phyloP scores from a whole-genome alignment of 1,139 yeast species.

The Protomyces inundatus region DNA sequence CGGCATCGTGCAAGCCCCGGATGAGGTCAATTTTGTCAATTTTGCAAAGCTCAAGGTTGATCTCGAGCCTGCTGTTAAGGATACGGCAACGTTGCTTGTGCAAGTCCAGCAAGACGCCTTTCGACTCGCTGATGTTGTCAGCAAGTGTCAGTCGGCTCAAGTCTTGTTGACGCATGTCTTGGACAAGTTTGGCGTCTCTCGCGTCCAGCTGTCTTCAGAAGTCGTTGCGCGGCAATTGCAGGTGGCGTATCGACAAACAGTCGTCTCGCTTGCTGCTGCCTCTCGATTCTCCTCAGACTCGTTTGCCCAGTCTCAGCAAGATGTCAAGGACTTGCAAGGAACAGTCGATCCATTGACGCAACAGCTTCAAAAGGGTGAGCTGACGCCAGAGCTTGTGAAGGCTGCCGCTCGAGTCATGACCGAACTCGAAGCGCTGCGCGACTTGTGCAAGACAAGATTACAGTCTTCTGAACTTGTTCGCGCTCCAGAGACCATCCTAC shows the following conservation, averaged over 20 bases:
- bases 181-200: neutral
- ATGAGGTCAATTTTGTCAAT: neutral
- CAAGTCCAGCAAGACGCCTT: neutral
- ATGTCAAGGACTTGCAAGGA: too few species aligned
- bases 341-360: too few species aligned
- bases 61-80: conserved; percentile 19
- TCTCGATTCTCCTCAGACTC: too few species aligned
- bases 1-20: neutral
- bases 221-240: neutral
- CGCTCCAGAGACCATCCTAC: neutral
- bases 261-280: too few species aligned
- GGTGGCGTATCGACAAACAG: too few species aligned
- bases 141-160: neutral
- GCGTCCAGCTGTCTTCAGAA: neutral
- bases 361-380: too few species aligned
- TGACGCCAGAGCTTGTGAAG: too few species aligned
- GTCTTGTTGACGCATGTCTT: neutral
- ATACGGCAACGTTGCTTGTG: neutral
- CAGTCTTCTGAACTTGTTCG: too few species aligned
- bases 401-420: too few species aligned
- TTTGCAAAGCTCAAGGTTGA: neutral
- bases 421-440: too few species aligned
- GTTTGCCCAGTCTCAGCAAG: too few species aligned
- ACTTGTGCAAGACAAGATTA: too few species aligned
- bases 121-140: neutral